These are phyloP conservation scores for Metschnikowia continentalis DNA, from an alignment of 805 yeast genomes.

Conservation along the genomic window DNA sequence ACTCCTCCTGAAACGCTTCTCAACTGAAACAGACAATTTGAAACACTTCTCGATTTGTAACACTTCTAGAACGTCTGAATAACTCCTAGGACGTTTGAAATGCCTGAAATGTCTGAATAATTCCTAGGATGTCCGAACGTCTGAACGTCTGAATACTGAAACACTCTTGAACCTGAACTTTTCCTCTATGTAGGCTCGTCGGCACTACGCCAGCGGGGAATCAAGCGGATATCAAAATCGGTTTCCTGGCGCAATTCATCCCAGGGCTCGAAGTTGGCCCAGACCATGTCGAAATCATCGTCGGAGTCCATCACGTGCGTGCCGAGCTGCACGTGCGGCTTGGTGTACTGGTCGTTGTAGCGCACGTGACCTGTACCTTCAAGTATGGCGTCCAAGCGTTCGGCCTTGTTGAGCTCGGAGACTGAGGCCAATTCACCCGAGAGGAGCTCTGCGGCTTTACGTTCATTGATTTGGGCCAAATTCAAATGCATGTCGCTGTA, in stretches of 20 bases:
- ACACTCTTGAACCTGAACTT: neutral
- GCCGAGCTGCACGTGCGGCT: constrained; percentile 38
- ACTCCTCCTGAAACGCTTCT: too few relatives aligned
- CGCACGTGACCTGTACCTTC: constrained; percentile 28
- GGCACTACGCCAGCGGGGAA: constrained; percentile 24
- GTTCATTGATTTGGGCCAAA: constrained; percentile 23
- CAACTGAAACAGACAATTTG: too few relatives aligned
- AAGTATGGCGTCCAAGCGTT: constrained; percentile 29
- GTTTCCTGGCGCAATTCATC: constrained; percentile 39
- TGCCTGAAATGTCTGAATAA: too few relatives aligned
- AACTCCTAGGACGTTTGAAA: too few relatives aligned
- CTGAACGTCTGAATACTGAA: too few relatives aligned
- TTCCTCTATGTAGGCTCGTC: constrained; percentile 1
- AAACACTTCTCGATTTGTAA: too few relatives aligned
- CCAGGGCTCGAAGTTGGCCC: constrained; percentile 46
- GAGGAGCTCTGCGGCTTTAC: constrained; percentile 19
- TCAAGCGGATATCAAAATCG: constrained; percentile 35
- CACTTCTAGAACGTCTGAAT: too few relatives aligned
- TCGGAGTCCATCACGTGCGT: constrained; percentile 33
- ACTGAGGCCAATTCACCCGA: constrained; percentile 27
- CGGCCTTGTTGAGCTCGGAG: constrained; percentile 35
- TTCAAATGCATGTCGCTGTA: constrained; percentile 27
- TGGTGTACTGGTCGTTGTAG: constrained; percentile 26
- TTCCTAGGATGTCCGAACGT: too few relatives aligned
- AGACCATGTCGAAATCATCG: constrained; percentile 41